Evolutionary conservation across 495 filamentous ascomycete species (phyloP).

Genomic region (Aspergillus carlsbadensis): DNA sequence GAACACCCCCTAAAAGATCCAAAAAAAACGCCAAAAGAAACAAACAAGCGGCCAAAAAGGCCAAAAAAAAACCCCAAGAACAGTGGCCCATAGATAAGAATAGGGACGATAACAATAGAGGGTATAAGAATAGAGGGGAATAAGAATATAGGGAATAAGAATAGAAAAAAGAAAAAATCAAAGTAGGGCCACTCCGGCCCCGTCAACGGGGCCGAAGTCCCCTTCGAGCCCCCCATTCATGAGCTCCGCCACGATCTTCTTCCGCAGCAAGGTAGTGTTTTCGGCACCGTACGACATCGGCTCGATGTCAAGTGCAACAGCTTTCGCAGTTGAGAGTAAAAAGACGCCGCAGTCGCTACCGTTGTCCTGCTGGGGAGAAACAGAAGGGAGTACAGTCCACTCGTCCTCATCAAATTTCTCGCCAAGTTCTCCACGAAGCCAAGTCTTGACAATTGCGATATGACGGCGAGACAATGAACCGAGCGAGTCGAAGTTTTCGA

Average conservation of each 20-base stretch:
- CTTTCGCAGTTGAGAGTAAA: constrained; percentile 70
- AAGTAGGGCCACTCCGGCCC: constrained; percentile 24
- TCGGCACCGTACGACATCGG: constrained; percentile 56
- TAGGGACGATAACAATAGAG: constrained; percentile 8
- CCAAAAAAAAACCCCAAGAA: background rate
- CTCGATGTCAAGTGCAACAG: constrained; percentile 62
- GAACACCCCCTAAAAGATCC: too few relatives aligned
- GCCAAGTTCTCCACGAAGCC: constrained; percentile 60
- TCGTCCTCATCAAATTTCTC: constrained; percentile 55
- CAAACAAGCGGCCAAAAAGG: background rate
- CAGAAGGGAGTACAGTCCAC: constrained; percentile 55
- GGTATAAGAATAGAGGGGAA: constrained; percentile 1
- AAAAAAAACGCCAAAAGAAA: too few relatives aligned
- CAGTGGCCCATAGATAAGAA: constrained; percentile 11
- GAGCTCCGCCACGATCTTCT: constrained; percentile 66
- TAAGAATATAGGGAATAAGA: background rate
- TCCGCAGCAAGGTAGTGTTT: constrained; percentile 59
- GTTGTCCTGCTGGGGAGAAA: constrained; percentile 62
- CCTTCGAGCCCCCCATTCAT: constrained; percentile 63
- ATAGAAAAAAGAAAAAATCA: constrained; percentile 15
- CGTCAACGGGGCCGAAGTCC: constrained; percentile 34
- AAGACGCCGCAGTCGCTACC: constrained; percentile 81
- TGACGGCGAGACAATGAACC: constrained; percentile 34
- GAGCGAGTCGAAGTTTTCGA: constrained; percentile 78
- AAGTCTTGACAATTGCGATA: constrained; percentile 45